phyloP scores from a whole-genome alignment of 495 filamentous ascomycete species.

The Aspergillus nanangensis region DNA sequence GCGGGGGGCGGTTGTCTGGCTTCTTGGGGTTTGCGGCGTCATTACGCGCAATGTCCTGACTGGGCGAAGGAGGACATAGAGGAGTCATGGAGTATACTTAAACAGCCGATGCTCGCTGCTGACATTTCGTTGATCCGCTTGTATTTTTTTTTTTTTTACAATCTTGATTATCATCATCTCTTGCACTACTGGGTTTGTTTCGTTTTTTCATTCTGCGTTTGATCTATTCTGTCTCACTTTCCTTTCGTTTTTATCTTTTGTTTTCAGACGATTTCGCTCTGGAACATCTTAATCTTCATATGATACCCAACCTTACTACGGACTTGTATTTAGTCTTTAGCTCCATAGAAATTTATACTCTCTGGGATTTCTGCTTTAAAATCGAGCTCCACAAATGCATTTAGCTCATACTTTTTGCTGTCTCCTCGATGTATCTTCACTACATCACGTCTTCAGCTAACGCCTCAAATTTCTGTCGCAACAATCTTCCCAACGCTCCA shows the following conservation, averaged over 20 bases:
- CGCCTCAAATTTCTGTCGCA: slow-evolving; percentile 50
- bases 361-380: background rate
- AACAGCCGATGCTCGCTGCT: too few species aligned
- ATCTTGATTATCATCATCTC: too few species aligned
- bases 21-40: slow-evolving; percentile 5
- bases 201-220: slow-evolving; percentile 1
- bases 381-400: too few species aligned
- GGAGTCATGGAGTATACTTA: too few species aligned
- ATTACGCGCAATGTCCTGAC: too few species aligned
- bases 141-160: too few species aligned
- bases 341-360: background rate
- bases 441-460: slow-evolving; percentile 39
- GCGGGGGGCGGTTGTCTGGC: slow-evolving; percentile 9
- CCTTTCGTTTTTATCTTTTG: slow-evolving; percentile 8
- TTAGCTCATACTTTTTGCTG: too few species aligned
- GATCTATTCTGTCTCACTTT: slow-evolving; percentile 6
- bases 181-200: slow-evolving; percentile 1
- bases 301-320: slow-evolving; percentile 32
- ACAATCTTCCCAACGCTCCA: slow-evolving; percentile 41
- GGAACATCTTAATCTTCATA: slow-evolving; percentile 8
- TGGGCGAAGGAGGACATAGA: too few species aligned
- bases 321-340: background rate
- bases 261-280: slow-evolving; percentile 5
- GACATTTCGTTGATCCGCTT: too few species aligned
- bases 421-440: background rate